phyloP scores from a whole-genome alignment of 78 protist genomes.

The Monosiga brevicollis region DNA sequence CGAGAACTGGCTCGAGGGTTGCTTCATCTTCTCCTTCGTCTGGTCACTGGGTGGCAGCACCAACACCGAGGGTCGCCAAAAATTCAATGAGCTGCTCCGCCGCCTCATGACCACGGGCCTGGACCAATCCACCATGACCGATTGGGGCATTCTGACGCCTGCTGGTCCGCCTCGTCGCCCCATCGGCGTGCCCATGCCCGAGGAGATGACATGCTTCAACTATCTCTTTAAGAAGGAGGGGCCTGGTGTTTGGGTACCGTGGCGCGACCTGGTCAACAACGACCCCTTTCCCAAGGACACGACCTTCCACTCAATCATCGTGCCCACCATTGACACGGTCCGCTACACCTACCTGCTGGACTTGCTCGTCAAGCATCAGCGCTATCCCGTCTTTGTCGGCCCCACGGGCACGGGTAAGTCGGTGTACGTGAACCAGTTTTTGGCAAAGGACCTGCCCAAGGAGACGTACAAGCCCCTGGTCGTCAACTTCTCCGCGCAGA shows the following conservation, averaged over 20 bases:
- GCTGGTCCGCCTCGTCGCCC: background rate
- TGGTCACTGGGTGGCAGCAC: slow-evolving; percentile 54
- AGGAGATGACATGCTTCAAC: slow-evolving; percentile 2
- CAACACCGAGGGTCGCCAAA: slow-evolving; percentile 11
- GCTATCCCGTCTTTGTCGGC: slow-evolving; percentile 56
- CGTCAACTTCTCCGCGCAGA: slow-evolving; percentile 66
- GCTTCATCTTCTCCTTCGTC: slow-evolving; percentile 32
- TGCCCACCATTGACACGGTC: slow-evolving; percentile 78
- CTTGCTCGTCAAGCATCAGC: slow-evolving; percentile 12
- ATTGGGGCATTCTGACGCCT: background rate
- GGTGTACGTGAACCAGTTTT: slow-evolving; percentile 28
- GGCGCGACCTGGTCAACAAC: slow-evolving; percentile 20
- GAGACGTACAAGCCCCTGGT: slow-evolving; percentile 22
- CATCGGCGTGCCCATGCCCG: background rate
- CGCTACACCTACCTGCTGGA: slow-evolving; percentile 51
- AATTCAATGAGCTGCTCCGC: slow-evolving; percentile 25
- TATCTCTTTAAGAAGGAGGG: slow-evolving; percentile 19
- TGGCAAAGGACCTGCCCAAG: slow-evolving; percentile 26
- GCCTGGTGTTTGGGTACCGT: slow-evolving; percentile 28
- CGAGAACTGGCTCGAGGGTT: background rate
- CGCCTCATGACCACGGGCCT: background rate
- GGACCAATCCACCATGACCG: background rate
- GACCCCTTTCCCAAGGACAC: background rate
- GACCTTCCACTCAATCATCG: slow-evolving; percentile 31
- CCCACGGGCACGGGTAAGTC: slow-evolving; percentile 84